phyloP scores from a whole-genome alignment of 2,329 filamentous ascomycete genomes.

The Trichoderma harzianum region DNA sequence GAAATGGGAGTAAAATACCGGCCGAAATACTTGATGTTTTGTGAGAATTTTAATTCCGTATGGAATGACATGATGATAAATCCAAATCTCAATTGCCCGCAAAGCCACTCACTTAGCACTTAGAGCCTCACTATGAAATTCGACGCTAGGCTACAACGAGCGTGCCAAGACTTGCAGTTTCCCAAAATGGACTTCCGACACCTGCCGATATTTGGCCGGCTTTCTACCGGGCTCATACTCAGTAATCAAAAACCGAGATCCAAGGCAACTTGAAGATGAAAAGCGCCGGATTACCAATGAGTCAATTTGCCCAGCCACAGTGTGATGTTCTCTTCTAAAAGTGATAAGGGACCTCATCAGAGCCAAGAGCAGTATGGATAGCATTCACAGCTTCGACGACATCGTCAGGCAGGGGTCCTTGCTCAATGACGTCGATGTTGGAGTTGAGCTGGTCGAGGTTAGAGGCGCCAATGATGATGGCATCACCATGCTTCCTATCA shows the following conservation, averaged over 20 bases:
- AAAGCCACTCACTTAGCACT: background rate
- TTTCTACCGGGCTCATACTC: background rate
- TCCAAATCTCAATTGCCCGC: background rate
- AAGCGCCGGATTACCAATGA: background rate
- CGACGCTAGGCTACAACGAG: background rate
- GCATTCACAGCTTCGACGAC: constrained; percentile 38
- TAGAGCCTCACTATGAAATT: background rate
- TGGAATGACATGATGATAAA: background rate
- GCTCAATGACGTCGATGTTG: constrained; percentile 49
- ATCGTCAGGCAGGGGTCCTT: constrained; percentile 67
- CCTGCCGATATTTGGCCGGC: background rate
- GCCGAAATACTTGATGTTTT: background rate
- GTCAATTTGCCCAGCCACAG: background rate
- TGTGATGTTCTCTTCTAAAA: background rate
- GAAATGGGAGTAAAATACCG: background rate
- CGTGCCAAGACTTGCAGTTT: constrained; percentile 9
- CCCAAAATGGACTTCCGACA: background rate
- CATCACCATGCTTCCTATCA: constrained; percentile 41
- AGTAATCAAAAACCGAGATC: background rate
- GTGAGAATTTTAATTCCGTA: background rate
- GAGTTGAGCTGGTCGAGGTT: constrained; percentile 46
- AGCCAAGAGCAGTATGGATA: background rate
- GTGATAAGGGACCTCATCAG: constrained; percentile 3
- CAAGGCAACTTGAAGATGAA: background rate
- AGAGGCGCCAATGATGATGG: constrained; percentile 50